Evolutionary conservation across 805 yeast genomes (phyloP), one percentile per base, ranked within the genome.

Genomic region (Saccharomycopsis vini): DNA sequence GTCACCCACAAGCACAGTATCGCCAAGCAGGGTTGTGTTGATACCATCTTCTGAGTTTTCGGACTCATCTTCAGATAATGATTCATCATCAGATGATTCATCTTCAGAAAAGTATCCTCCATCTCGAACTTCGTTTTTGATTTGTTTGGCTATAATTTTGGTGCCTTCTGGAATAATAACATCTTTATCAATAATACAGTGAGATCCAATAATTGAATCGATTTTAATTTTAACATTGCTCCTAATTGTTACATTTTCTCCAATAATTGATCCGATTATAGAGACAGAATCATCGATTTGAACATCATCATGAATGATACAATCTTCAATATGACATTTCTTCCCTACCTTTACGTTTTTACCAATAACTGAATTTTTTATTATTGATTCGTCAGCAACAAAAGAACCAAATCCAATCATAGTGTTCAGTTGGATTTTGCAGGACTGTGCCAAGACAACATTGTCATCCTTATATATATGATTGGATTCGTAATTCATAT

Each of bases 391-490:
- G 52, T 82, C 88, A 34, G 95, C 95, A 53, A 92, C 80, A 33
- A 66, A 67, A 0, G 95, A 72, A 41, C 76, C 72, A 1, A 81
- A 67, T 3, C 97, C 98, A 51, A 92, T 81, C 3, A 87, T 84
- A 1, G 94, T 84, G 52, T 85, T 71, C 43, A 79, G 75, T 16
- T 83, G 85, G 47, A 92, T 77, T 52, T 77, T 77, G 64, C 97
- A 88, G n/a, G 92, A 81, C 58, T 90, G 96, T 0, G 97, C 95
- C 52, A 90, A 69, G 6, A 87, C 78, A n/a, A 90, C 90, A 52
- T 80, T 82, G 31, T 77, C 75, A 58, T 89, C 97, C 62, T 88
- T 88, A 62, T 92, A 92, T 42, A 90, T 75, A 61, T 92, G 94
- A 43, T 85, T 82, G 41, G 81, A 73, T 55, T 82, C 94, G 61